Conservation (phyloP, 257 asterid species). For the Solanum arcanum region DNA sequence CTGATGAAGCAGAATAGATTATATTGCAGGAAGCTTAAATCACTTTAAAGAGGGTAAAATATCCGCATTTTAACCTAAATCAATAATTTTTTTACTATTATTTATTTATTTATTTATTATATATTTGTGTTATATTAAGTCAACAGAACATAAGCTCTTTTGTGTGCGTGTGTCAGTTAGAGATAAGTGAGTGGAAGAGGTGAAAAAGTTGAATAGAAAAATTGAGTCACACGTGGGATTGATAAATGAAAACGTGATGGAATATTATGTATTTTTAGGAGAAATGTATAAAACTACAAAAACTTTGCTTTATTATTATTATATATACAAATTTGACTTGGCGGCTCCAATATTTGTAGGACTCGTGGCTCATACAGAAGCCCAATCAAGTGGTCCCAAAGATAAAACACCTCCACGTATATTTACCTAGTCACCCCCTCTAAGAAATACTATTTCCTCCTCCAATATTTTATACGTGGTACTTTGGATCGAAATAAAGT, state of each 20-base stretch:
- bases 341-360: conserved; percentile 40
- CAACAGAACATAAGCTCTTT: no score
- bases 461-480: no score
- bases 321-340: background rate
- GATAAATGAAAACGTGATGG: conserved; percentile 25
- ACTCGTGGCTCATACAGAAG: conserved; percentile 35
- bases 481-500: no score
- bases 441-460: no score
- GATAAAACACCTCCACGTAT: conserved; percentile 32
- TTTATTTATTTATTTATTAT: no score
- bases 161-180: no score
- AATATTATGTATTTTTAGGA: background rate
- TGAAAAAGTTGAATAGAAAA: background rate
- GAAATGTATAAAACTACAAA: background rate
- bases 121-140: no score
- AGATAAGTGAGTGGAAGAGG: background rate
- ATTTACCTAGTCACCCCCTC: background rate
- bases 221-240: background rate
- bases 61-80: no score
- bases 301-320: background rate
- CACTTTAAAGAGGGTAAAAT: no score
- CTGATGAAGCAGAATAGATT: no score
- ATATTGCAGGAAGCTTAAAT: rapidly evolving
- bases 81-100: no score
- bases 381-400: conserved; percentile 50